These are phyloP conservation scores for Escallonia herrerae DNA, from an alignment of 129 eudicot species.

Conservation along the genomic window DNA sequence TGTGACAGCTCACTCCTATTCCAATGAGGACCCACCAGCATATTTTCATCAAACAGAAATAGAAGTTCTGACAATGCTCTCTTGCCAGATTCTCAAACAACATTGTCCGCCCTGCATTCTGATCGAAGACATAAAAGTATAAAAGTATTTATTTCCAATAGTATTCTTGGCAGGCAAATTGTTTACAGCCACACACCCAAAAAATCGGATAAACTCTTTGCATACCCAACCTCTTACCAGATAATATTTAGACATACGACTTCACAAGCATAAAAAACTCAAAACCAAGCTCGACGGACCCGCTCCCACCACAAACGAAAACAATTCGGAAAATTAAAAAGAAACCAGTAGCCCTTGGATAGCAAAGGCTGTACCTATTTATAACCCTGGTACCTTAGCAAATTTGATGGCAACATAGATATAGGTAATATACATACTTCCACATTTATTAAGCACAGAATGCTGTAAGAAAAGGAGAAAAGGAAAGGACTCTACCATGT, in stretches of 20 bases:
- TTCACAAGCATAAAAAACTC: no score
- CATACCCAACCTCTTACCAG: no score
- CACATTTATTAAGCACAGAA: no score
- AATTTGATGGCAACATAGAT: not conserved
- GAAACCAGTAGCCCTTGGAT: not conserved
- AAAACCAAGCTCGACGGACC: no score
- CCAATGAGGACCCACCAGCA: slow-evolving; percentile 43
- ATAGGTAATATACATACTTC: not conserved
- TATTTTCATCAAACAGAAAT: slow-evolving; percentile 21
- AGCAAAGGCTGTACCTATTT: slow-evolving; percentile 11
- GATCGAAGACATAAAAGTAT: slow-evolving; percentile 10
- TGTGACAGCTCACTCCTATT: slow-evolving; percentile 33
- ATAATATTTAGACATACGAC: no score
- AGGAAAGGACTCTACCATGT: slow-evolving; percentile 10
- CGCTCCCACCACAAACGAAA: no score
- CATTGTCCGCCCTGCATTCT: slow-evolving; percentile 12
- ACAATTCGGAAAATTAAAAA: not conserved
- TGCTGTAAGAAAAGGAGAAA: not conserved
- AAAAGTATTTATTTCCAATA: not conserved
- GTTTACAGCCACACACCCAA: no score
- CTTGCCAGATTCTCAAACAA: slow-evolving; percentile 19
- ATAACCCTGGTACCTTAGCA: not conserved
- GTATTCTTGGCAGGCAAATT: not conserved
- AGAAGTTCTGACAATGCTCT: slow-evolving; percentile 22
- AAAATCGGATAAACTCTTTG: no score